Conservation (phyloP, 148 eudicot species). For the Simmondsia chinensis region DNA sequence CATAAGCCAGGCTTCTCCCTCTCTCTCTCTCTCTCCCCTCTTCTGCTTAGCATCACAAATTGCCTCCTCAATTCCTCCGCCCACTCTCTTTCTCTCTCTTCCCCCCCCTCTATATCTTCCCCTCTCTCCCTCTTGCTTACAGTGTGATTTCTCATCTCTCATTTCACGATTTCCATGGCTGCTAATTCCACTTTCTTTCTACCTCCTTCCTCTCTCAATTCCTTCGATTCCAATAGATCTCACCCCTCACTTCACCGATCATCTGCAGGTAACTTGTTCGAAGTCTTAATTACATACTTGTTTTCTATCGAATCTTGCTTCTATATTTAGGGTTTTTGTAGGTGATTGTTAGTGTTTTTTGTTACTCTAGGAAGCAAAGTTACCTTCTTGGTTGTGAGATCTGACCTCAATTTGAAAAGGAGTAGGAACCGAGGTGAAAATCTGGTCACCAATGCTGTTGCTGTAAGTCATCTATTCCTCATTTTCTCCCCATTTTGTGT, state of each 20-base stretch:
- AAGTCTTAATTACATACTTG: not conserved
- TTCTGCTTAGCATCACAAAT: too few relatives aligned
- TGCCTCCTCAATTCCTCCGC: slow-evolving; percentile 11
- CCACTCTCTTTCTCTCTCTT: slow-evolving; percentile 1
- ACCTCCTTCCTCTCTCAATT: slow-evolving; percentile 26
- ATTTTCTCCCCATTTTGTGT: too few relatives aligned
- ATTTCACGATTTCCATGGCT: slow-evolving; percentile 17
- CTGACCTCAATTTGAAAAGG: slow-evolving; percentile 22
- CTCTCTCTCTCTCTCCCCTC: too few relatives aligned
- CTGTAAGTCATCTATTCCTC: slow-evolving; percentile 31
- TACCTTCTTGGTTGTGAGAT: slow-evolving; percentile 16
- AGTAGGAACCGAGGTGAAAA: slow-evolving; percentile 13
- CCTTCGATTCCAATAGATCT: slow-evolving; percentile 17
- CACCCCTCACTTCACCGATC: slow-evolving; percentile 5
- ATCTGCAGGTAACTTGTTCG: not conserved
- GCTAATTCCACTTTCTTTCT: slow-evolving; percentile 32
- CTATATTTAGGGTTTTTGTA: not conserved
- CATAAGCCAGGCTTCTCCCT: too few relatives aligned
- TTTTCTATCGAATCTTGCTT: not conserved
- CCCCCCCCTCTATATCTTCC: not conserved
- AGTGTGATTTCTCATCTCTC: too few relatives aligned
- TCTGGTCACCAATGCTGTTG: slow-evolving; percentile 39
- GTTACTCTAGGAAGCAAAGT: slow-evolving; percentile 25
- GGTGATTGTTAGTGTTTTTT: not conserved
- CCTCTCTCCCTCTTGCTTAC: not conserved